Evolutionary conservation across 176 grass and related monocot genomes (phyloP), one percentile per base, ranked within the genome.

Genomic region (Hyparrhenia diplandra): DNA sequence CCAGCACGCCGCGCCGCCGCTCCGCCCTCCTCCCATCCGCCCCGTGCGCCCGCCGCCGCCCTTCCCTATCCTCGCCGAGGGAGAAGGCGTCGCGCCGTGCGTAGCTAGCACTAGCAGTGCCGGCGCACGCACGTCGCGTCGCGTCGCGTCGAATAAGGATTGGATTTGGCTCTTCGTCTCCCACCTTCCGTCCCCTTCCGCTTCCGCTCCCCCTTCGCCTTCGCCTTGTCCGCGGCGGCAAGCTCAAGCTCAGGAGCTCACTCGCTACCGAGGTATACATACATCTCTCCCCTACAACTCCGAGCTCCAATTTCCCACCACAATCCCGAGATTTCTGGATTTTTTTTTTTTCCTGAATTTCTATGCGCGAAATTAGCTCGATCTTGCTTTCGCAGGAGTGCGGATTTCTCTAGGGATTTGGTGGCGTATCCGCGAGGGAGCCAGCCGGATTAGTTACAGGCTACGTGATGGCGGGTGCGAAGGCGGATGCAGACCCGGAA

Each of bases 401-500:
- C 21, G 20, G 14, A 31, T 80, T 69, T 79, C 9, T 79, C 27
- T 66, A 23, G 80, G 60, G 47, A 59, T 84, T 84, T n/a, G n/a
- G n/a, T 65, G 46, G 81, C 16, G 23, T 78, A 1, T 47, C 49
- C 65, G 18, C 24, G 61, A 74, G 41, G 47, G 61, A n/a, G n/a
- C n/a, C n/a, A 47, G 69, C 32, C 6, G 62, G 37, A 10, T 31
- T 67, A 47, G 86, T 49, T n/a, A 16, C 59, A 41, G 30, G 62
- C 62, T 69, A 54, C 62, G 30, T 45, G 71, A 84, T 89, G 87
- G 77, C 72, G 83, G 72, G 36, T 11, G 29, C 34, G 65, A 89
- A 85, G 72, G 72, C 82, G 43, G 87, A 85, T 10, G 34, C 57
- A 2, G 84, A 81, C 54, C 57, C 78, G 65, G 88, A 86, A 21